These are phyloP conservation scores for Acacia melanoxylon DNA, from an alignment of 306 rosid species.

Conservation along the genomic window DNA sequence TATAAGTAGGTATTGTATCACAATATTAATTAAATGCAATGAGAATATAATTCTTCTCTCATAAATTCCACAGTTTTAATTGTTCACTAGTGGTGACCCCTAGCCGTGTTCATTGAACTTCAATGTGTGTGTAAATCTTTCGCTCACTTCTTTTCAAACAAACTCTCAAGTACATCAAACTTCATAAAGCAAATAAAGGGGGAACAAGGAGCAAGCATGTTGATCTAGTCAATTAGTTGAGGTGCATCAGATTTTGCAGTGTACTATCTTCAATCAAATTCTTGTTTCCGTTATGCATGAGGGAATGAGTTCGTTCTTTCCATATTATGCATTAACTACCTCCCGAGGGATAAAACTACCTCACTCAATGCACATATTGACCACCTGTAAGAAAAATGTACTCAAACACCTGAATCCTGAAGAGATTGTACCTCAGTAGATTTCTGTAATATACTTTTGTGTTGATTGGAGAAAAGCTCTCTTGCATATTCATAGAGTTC, in stretches of 20 bases:
- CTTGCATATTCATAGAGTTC: conserved; percentile 81
- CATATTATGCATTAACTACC: neutral
- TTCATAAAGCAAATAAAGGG: too few relatives aligned
- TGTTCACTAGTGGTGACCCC: too few relatives aligned
- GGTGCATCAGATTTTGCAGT: neutral
- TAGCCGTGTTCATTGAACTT: too few relatives aligned
- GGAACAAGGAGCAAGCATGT: too few relatives aligned
- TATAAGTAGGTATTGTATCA: too few relatives aligned
- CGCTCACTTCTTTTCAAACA: too few relatives aligned
- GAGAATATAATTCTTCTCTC: too few relatives aligned
- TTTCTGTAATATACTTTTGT: conserved; percentile 37
- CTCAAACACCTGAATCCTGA: conserved; percentile 16
- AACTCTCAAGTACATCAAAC: too few relatives aligned
- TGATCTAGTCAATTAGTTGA: neutral
- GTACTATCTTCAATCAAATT: neutral
- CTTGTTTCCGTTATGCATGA: neutral
- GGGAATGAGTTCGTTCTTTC: neutral
- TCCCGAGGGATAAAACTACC: neutral
- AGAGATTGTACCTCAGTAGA: conserved; percentile 48
- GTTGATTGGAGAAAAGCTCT: conserved; percentile 61
- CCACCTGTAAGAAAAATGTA: neutral
- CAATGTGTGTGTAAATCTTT: too few relatives aligned
- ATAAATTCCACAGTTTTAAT: too few relatives aligned
- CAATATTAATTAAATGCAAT: too few relatives aligned
- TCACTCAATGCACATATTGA: neutral